phyloP scores from a whole-genome alignment of 495 filamentous ascomycete genomes.

The Aspergillus carlsbadensis region DNA sequence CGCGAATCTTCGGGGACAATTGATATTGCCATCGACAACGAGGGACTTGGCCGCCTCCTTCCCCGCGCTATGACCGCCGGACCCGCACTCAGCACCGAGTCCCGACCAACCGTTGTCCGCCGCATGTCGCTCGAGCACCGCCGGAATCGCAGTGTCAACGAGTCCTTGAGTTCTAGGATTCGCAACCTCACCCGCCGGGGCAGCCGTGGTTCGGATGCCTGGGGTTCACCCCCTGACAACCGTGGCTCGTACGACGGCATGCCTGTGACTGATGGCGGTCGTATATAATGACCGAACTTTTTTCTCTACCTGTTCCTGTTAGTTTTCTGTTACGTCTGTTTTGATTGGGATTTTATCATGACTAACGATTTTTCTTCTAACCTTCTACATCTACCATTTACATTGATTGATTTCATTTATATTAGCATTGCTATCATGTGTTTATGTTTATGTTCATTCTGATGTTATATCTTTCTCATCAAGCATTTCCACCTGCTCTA shows the following conservation, averaged over 20 bases:
- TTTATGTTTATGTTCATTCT: no score
- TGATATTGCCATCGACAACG: conserved; percentile 70
- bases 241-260: conserved; percentile 37
- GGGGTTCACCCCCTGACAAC: conserved; percentile 20
- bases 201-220: conserved; percentile 52
- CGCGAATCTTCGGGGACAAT: conserved; percentile 58
- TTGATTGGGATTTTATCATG: not conserved
- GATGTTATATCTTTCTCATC: no score
- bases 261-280: conserved; percentile 25
- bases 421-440: not conserved
- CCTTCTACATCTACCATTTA: no score
- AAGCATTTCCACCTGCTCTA: not conserved
- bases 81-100: conserved; percentile 28
- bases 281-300: conserved; percentile 13
- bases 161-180: conserved; percentile 64
- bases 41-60: conserved; percentile 34
- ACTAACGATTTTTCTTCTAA: conserved; percentile 1
- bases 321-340: no score
- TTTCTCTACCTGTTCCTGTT: not conserved
- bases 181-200: conserved; percentile 68
- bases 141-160: conserved; percentile 64
- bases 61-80: conserved; percentile 44
- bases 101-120: conserved; percentile 23
- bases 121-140: conserved; percentile 57
- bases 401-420: no score